Evolutionary conservation across 495 filamentous ascomycete species (phyloP).

Genomic region (Melanomma pulvis-pyrius): DNA sequence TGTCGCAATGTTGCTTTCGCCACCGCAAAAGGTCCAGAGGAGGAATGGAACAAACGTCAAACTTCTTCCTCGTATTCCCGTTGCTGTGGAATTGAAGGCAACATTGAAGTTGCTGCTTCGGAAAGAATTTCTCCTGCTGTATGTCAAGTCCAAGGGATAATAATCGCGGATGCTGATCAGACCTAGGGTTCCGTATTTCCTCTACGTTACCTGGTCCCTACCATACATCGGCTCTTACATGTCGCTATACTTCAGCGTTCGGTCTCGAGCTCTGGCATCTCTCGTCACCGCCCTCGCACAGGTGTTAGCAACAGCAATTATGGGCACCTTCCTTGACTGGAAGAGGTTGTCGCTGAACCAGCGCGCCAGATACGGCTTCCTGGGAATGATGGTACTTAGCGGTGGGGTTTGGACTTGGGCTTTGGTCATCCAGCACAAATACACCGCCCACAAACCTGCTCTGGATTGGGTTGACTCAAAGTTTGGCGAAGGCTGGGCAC

Average conservation of each 20-base stretch:
- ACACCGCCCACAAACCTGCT: slow-evolving; percentile 6
- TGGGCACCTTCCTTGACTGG: slow-evolving; percentile 14
- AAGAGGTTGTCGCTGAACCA: slow-evolving; percentile 4
- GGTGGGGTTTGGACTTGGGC: slow-evolving; percentile 7
- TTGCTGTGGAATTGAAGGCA: background rate
- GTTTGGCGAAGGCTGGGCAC: slow-evolving; percentile 9
- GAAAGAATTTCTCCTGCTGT: background rate
- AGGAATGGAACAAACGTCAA: slow-evolving; percentile 12
- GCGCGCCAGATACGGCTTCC: slow-evolving; percentile 7
- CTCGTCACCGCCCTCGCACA: slow-evolving; percentile 9
- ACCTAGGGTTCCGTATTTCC: slow-evolving; percentile 15
- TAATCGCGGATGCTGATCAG: background rate
- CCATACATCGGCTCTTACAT: slow-evolving; percentile 27
- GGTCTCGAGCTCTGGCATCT: slow-evolving; percentile 17
- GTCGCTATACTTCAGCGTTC: slow-evolving; percentile 18
- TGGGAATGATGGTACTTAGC: slow-evolving; percentile 3
- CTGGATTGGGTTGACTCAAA: slow-evolving; percentile 6
- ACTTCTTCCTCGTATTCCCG: background rate
- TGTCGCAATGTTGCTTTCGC: slow-evolving; percentile 6
- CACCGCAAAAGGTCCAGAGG: slow-evolving; percentile 16
- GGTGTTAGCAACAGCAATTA: slow-evolving; percentile 3
- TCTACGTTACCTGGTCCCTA: slow-evolving; percentile 27
- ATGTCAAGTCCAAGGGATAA: background rate
- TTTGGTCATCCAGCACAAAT: slow-evolving; percentile 9
- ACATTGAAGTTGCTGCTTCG: background rate